Evolutionary conservation across 2,329 filamentous ascomycete species (phyloP).

Genomic region (Penicillium crustosum): DNA sequence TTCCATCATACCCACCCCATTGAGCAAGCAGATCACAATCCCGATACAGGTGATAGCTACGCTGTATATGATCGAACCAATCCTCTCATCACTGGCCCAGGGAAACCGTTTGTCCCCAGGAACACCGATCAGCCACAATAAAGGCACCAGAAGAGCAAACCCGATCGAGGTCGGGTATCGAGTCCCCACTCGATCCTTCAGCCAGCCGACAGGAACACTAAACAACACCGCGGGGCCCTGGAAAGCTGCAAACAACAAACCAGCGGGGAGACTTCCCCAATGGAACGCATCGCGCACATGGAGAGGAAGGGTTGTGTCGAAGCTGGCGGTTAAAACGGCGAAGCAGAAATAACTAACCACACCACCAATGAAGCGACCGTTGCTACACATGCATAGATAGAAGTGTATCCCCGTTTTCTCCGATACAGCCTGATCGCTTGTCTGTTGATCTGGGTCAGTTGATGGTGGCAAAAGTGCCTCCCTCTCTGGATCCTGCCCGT

Average conservation of each 20-base stretch:
- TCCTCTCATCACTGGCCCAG: conserved; percentile 22
- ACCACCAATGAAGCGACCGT: conserved; percentile 44
- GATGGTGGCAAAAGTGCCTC: background rate
- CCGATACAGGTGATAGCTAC: conserved; percentile 22
- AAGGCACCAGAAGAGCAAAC: conserved; percentile 23
- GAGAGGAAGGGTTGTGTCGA: conserved; percentile 58
- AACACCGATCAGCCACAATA: conserved; percentile 31
- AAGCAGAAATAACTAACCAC: conserved; percentile 48
- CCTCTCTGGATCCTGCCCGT: background rate
- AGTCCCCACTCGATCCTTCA: conserved; percentile 32
- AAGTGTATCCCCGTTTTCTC: conserved; percentile 14
- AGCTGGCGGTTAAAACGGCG: conserved; percentile 53
- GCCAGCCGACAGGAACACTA: conserved; percentile 57
- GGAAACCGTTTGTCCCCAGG: conserved; percentile 30
- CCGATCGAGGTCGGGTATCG: conserved; percentile 27
- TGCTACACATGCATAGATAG: conserved; percentile 43
- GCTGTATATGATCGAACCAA: conserved; percentile 26
- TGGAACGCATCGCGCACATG: conserved; percentile 54
- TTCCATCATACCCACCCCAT: conserved; percentile 32
- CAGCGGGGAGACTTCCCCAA: conserved; percentile 56
- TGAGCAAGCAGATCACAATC: conserved; percentile 25
- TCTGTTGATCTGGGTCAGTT: background rate
- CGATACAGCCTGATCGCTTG: background rate
- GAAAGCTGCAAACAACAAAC: conserved; percentile 57
- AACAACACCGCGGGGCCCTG: conserved; percentile 59